Evolutionary conservation across 2,329 filamentous ascomycete genomes (phyloP).

Genomic region (Aureobasidium namibiae): DNA sequence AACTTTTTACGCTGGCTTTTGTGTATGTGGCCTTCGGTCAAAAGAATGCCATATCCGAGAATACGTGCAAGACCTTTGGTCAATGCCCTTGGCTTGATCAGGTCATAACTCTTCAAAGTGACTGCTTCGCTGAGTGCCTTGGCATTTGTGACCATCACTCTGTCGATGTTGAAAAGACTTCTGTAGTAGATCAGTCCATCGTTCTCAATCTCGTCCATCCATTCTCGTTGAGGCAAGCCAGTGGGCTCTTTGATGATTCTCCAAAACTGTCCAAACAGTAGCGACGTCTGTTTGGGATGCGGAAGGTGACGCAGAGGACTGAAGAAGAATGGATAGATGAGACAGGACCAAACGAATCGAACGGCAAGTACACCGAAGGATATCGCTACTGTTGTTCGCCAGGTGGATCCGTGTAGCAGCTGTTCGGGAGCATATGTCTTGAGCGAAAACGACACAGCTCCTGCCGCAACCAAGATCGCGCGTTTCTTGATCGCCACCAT

Average conservation of each 20-base stretch:
- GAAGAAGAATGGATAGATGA: constrained; percentile 30
- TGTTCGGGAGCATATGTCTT: neutral
- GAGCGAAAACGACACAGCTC: neutral
- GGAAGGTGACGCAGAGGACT: constrained; percentile 34
- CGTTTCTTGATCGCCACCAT: neutral
- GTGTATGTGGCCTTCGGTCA: constrained; percentile 44
- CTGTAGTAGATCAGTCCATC: constrained; percentile 31
- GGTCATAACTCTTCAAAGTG: constrained; percentile 46
- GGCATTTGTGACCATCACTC: constrained; percentile 31
- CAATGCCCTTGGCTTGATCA: constrained; percentile 39
- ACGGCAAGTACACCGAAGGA: neutral
- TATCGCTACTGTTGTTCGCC: neutral
- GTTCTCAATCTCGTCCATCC: constrained; percentile 9
- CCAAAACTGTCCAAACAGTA: constrained; percentile 30
- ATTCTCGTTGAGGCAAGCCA: constrained; percentile 17
- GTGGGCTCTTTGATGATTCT: constrained; percentile 28
- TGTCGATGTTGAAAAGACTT: constrained; percentile 30
- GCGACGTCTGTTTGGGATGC: constrained; percentile 20
- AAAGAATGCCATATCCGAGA: constrained; percentile 43
- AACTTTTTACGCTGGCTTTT: constrained; percentile 59
- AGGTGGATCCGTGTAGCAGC: neutral
- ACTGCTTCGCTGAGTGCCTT: constrained; percentile 43
- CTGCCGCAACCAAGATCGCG: neutral
- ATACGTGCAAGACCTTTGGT: constrained; percentile 40
- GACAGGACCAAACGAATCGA: neutral